A percentile compares a stretch with the other conserved stretches of the same genome.
Evolutionary conservation across 805 yeast genomes (phyloP).

Genomic region (Saccharomycopsis oosterbeekiorum): DNA sequence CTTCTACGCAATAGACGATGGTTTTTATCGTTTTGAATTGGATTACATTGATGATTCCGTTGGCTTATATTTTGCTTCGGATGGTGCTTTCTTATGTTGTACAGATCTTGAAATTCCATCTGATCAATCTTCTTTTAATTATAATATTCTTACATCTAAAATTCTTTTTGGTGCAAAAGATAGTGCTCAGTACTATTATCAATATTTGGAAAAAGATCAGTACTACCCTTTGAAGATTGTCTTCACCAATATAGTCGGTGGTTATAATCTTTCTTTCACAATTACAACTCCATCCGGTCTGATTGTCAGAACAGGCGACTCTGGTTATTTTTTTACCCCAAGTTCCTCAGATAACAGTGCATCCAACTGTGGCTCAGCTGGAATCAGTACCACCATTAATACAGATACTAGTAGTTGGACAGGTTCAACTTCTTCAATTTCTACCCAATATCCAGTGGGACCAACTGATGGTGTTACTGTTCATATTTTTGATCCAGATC

Average conservation of each 20-base stretch:
- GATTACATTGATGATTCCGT: constrained; percentile 26
- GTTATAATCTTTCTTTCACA: constrained; percentile 17
- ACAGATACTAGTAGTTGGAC: constrained; percentile 10
- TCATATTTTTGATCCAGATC: constrained; percentile 1
- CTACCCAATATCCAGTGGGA: neutral
- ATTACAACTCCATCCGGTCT: constrained; percentile 8
- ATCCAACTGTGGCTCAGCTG: neutral
- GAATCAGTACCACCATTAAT: neutral
- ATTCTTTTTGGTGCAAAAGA: constrained; percentile 15
- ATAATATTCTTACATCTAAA: constrained; percentile 16
- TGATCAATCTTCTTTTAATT: neutral
- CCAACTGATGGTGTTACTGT: neutral
- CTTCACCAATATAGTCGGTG: constrained; percentile 17
- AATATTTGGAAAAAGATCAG: neutral
- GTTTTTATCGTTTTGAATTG: constrained; percentile 23
- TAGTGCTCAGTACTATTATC: neutral
- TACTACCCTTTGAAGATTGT: constrained; percentile 26
- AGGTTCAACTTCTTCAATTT: constrained; percentile 1
- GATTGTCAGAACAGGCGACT: neutral
- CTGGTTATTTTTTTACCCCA: neutral
- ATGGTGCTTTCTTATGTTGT: constrained; percentile 28
- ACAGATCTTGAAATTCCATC: neutral
- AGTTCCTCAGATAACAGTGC: neutral
- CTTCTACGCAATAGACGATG: constrained; percentile 24
- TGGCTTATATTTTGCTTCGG: constrained; percentile 24